Conservation (phyloP, 2,329 filamentous ascomycete species). For the Sordariomycetes sp. region DNA sequence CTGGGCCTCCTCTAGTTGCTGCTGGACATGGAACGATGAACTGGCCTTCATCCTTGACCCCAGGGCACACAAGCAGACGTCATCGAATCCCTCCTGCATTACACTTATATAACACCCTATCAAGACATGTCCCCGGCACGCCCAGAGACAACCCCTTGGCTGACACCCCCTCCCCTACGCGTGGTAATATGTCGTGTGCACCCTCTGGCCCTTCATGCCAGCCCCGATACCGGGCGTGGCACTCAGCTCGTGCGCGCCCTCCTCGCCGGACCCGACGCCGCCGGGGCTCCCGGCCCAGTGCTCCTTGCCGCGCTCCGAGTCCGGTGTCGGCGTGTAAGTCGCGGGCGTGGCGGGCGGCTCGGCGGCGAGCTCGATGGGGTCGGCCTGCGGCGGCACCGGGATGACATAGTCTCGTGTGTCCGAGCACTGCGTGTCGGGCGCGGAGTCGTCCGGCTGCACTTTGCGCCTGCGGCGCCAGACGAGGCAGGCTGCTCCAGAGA, state of each 20-base stretch:
- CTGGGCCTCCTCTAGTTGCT: too few species aligned
- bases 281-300: neutral
- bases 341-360: neutral
- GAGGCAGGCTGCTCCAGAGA: neutral
- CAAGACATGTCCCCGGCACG: neutral
- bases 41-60: too few species aligned
- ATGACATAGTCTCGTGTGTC: neutral
- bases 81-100: too few species aligned
- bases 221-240: neutral
- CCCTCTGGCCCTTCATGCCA: neutral
- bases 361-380: neutral
- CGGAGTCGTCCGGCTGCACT: too few species aligned
- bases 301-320: neutral
- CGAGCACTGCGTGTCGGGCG: neutral
- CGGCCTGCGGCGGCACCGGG: neutral
- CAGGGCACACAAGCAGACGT: too few species aligned
- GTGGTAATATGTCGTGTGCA: neutral
- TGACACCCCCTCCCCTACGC: neutral
- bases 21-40: too few species aligned
- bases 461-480: neutral
- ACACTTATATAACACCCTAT: neutral
- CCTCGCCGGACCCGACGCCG: neutral
- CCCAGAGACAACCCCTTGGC: neutral
- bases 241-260: neutral
- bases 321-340: neutral